Percentiles rank a stretch among this genome's conserved stretches.
These are phyloP conservation scores for Geotrichum ghanense DNA, from an alignment of 805 yeast species.

Conservation along the genomic window DNA sequence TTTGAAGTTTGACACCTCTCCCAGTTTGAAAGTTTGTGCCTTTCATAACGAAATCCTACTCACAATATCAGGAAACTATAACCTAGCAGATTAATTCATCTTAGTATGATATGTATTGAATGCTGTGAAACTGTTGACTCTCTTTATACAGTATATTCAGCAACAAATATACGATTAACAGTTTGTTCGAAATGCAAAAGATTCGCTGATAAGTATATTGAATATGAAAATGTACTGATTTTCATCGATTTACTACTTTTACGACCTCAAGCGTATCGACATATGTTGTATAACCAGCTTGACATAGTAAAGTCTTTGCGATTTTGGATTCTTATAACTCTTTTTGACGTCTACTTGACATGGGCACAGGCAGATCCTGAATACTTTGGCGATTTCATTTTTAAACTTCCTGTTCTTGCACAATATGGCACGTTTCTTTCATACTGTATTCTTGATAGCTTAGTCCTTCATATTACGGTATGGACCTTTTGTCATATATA, in stretches of 20 bases:
- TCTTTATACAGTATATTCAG: conserved; percentile 61
- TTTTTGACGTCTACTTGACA: conserved; percentile 79
- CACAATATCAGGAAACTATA: too few relatives aligned
- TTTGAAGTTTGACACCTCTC: too few relatives aligned
- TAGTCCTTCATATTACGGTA: conserved; percentile 25
- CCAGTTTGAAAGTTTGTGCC: too few relatives aligned
- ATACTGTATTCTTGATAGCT: conserved; percentile 26
- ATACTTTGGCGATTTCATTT: conserved; percentile 9
- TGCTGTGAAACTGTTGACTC: conserved; percentile 59
- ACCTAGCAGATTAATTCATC: too few relatives aligned
- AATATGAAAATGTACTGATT: conserved; percentile 72
- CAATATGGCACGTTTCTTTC: conserved; percentile 30
- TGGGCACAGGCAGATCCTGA: conserved; percentile 80
- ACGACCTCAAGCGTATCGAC: conserved; percentile 72
- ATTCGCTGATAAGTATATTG: conserved; percentile 85
- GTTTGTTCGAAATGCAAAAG: conserved; percentile 61
- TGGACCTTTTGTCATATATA: conserved; percentile 27
- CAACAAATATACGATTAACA: conserved; percentile 68
- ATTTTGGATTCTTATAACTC: conserved; percentile 47
- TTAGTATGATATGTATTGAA: conserved; percentile 78
- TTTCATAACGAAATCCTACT: too few relatives aligned
- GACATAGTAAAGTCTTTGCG: conserved; percentile 26
- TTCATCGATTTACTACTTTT: conserved; percentile 74
- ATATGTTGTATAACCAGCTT: conserved; percentile 65
- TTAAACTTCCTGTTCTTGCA: conserved; percentile 21